Conservation (phyloP, 2,329 filamentous ascomycete genomes). For the Fusarium chuoi region DNA sequence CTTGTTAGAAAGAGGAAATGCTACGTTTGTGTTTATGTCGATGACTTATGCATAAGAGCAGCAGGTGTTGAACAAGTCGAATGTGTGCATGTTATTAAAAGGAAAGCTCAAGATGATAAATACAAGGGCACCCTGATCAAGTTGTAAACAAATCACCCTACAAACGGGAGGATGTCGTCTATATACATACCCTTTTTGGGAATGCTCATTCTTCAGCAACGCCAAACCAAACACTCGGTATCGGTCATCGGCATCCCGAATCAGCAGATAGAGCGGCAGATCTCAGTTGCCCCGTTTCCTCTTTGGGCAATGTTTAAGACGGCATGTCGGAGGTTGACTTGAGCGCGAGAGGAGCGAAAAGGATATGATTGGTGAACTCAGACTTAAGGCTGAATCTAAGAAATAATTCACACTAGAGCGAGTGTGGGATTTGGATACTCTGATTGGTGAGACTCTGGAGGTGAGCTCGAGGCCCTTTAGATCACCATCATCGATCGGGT, state of each 20-base stretch:
- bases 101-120: background rate
- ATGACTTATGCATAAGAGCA: background rate
- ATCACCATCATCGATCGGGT: background rate
- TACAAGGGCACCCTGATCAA: background rate
- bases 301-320: constrained; percentile 18
- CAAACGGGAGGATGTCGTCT: background rate
- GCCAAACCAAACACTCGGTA: background rate
- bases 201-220: background rate
- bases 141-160: background rate
- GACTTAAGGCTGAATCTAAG: background rate
- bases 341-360: constrained; percentile 33
- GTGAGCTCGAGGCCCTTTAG: background rate
- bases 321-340: constrained; percentile 38
- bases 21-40: background rate
- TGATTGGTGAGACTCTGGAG: background rate
- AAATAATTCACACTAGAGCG: background rate
- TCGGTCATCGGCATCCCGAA: constrained; percentile 37
- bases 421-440: background rate
- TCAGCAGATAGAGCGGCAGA: background rate
- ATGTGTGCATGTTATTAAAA: no score
- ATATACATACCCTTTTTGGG: background rate
- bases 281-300: constrained; percentile 25
- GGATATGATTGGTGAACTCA: constrained; percentile 19
- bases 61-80: background rate
- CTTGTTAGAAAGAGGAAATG: background rate